These are phyloP conservation scores for Xylaria sp. DNA, from an alignment of 2,329 filamentous ascomycete genomes.

Conservation along the genomic window DNA sequence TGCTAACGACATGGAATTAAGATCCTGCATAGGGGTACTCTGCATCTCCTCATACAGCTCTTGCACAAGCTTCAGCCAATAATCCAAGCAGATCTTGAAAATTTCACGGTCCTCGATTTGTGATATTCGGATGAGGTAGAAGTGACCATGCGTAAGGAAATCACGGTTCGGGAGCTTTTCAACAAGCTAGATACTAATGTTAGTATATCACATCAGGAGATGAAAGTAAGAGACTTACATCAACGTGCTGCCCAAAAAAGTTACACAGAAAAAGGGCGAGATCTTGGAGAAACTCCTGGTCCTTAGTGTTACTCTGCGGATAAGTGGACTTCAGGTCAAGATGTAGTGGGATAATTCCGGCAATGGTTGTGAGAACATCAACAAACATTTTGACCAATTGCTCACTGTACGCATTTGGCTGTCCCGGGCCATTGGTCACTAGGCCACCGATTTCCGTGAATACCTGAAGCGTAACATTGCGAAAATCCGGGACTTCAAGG, in stretches of 20 bases:
- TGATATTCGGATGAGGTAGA: conserved; percentile 97
- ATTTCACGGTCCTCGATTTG: conserved; percentile 99
- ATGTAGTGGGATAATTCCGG: conserved; percentile 89
- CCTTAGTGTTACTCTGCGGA: conserved; percentile 86
- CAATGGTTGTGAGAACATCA: conserved; percentile 90
- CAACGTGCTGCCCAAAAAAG: conserved; percentile 94
- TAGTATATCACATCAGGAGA: conserved; percentile 28
- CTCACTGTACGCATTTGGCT: conserved; percentile 84
- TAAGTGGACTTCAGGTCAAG: conserved; percentile 94
- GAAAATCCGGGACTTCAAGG: conserved; percentile 91
- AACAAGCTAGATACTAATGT: conserved; percentile 70
- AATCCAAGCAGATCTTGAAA: conserved; percentile 99
- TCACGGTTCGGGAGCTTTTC: conserved; percentile 96
- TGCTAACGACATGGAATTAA: conserved; percentile 88
- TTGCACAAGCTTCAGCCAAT: conserved; percentile 98
- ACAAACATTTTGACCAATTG: conserved; percentile 99
- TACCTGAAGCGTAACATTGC: conserved; percentile 95
- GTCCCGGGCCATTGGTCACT: conserved; percentile 78
- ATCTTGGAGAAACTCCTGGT: conserved; percentile 98
- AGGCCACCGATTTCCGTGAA: conserved; percentile 96
- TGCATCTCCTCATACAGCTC: conserved; percentile 99
- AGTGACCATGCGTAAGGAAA: conserved; percentile 94
- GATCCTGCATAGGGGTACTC: conserved; percentile 88
- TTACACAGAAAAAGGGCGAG: conserved; percentile 95
- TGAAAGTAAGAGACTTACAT: conserved; percentile 60